Base-by-base conservation (phyloP, 768 basidiomycete species). In the Tylopilus subfusipes region DNA sequence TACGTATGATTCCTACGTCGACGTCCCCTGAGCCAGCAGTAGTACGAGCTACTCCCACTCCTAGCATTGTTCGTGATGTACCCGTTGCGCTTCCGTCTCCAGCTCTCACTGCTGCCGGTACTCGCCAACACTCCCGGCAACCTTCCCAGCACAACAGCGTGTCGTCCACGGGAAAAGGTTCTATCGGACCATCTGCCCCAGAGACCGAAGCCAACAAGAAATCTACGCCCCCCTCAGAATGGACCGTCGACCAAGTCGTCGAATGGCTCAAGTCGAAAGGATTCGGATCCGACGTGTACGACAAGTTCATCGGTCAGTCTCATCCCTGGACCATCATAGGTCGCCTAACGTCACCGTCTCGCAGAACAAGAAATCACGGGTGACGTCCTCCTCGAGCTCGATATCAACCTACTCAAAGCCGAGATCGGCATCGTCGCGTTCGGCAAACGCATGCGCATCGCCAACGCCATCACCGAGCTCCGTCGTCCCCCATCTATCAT, bases 331-430 rank as follows among this genome's bases (percentile, higher is more conserved):
- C 18, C 9, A 9, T 47, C 12, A 4, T 1, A 14, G 21, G 19
- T 30, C 40, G 11, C 38, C 19, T 63, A 10, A 65, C 38, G 2
- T 25, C 18, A 8, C 22, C 42, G 3, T 50, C 19, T 38, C 5
- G 38, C 67, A 94, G 96, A 98, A 73, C 94, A 99, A 83, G 97
- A 99, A 75, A 98, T 99, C 50, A 91, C 94, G 0, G 97, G 97
- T 19, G 97, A 99, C 63, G 91, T 98, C 30, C 82, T 99, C 8
- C 84, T 98, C 52, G 96, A 97, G 64, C 87, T 98, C 55, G 93
- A 98, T 58, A 83, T 86, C 51, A 88, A 87, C 64, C 78, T 97
- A 16, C 85, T 99, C 63, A 98, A 98, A 74, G 78, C 75, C 11
- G 95, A 98, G 74, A 87, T 99, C 50, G 97, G 94, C 22, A 93